Conservation (phyloP, 208 protist genomes). For the Tritrichomonas foetus region DNA sequence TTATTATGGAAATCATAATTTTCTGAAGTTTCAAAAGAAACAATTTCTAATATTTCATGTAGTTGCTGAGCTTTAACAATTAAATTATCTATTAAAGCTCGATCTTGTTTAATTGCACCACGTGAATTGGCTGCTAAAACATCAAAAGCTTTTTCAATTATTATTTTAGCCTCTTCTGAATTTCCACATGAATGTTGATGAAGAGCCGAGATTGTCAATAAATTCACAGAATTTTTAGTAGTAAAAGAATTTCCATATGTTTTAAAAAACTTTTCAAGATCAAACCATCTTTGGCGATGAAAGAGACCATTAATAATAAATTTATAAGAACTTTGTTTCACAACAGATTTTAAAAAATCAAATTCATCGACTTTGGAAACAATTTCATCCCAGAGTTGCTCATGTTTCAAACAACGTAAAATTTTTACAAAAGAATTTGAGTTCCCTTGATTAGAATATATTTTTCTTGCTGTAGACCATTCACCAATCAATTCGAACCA, state of each 20-base stretch:
- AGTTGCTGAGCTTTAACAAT: slow-evolving; percentile 1
- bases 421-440: not conserved
- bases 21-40: too few relatives aligned
- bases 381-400: not conserved
- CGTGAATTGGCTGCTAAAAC: not conserved
- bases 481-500: not conserved
- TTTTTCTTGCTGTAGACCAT: not conserved
- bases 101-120: not conserved
- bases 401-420: not conserved
- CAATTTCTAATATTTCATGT: not conserved
- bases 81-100: not conserved
- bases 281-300: not conserved
- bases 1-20: not conserved
- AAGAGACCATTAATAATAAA: not conserved
- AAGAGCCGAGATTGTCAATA: not conserved
- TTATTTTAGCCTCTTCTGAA: not conserved
- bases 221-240: not conserved
- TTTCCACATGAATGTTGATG: not conserved
- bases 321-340: too few relatives aligned
- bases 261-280: not conserved
- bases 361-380: not conserved
- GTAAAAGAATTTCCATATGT: too few relatives aligned
- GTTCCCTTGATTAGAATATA: not conserved
- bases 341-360: too few relatives aligned
- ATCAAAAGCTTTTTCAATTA: not conserved